Evolutionary conservation across 331 rosid genomes (phyloP), one percentile per base, ranked within the genome.

Genomic region (Pyracantha coccinea): DNA sequence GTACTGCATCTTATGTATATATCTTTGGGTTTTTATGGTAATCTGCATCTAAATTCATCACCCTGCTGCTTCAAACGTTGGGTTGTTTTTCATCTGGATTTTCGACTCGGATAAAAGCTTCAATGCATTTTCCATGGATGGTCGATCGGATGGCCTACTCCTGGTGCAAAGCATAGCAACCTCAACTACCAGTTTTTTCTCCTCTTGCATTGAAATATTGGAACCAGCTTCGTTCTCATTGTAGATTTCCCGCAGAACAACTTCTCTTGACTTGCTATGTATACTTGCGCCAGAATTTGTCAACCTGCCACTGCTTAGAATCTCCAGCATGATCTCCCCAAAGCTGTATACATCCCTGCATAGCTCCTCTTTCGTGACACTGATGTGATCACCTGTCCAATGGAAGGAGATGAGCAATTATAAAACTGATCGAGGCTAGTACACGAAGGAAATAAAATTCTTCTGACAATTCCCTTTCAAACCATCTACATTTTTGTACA

Each of bases 141-240:
- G 96, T 24, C 89, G 82, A 28, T 94, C 90, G 1, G 78, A 66
- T 33, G 87, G 78, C 75, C 85, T 79, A 84, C 85, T 89, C 72
- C 83, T 85, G 12, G 92, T 92, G 86, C 99, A 94, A 67, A 86
- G 84, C 65, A 83, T 75, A 62, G 97, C 95, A 69, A 88, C 88
- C 78, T 88, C 93, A 72, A 92, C 80, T 72, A 80, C 92, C 50
- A 75, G 77, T 71, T 83, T 87, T 7, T 85, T 79, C 73, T 85
- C 91, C 67, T 88, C 93, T 76, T 86, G 85, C 74, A 81, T 8
- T 23, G 92, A 82, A 80, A 77, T 73, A 29, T 74, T 57, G 12
- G 90, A 84, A 66, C 54, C 78, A 53, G 73, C 82, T 79, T 88
- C 90, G 69, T 91, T 91, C 64, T 86, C 91, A 27, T 77, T 69